A percentile compares a stretch with the other conserved stretches of the same genome.
These are phyloP conservation scores for Wickerhamiella pararugosa DNA, from an alignment of 1,139 yeast species.

Conservation along the genomic window DNA sequence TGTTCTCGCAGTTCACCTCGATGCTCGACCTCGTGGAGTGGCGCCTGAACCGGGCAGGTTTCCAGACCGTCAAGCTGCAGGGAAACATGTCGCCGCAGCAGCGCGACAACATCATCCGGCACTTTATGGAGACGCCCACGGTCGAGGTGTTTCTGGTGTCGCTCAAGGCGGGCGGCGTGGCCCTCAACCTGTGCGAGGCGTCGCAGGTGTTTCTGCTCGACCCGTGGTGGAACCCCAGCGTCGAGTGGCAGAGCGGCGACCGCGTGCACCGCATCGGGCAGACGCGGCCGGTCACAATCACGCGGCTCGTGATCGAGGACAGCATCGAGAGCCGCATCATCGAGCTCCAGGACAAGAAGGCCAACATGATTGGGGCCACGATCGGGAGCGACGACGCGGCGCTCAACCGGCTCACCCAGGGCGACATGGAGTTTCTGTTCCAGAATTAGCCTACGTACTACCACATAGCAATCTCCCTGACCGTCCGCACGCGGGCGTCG, in stretches of 20 bases:
- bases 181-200: slow-evolving; percentile 88
- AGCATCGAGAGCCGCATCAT: slow-evolving; percentile 92
- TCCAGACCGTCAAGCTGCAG: slow-evolving; percentile 79
- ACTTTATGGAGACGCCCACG: slow-evolving; percentile 80
- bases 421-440: slow-evolving; percentile 86
- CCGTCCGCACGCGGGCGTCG: too few relatives aligned
- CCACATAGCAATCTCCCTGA: too few relatives aligned
- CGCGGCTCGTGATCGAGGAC: slow-evolving; percentile 86
- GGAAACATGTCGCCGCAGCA: slow-evolving; percentile 96
- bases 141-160: slow-evolving; percentile 92
- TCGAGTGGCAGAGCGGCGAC: slow-evolving; percentile 97
- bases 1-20: slow-evolving; percentile 90
- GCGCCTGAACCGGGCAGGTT: slow-evolving; percentile 88
- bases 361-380: slow-evolving; percentile 94
- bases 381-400: slow-evolving; percentile 87
- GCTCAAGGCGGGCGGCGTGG: slow-evolving; percentile 97
- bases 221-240: slow-evolving; percentile 99
- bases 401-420: slow-evolving; percentile 72
- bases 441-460: slow-evolving; percentile 33
- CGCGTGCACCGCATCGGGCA: slow-evolving; percentile 97
- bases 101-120: slow-evolving; percentile 76
- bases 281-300: slow-evolving; percentile 83
- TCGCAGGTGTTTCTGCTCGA: slow-evolving; percentile 89
- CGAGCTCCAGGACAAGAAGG: slow-evolving; percentile 91
- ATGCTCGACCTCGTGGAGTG: slow-evolving; percentile 93